Base-by-base conservation (phyloP, 768 basidiomycete genomes). In the Saitozyma podzolica region DNA sequence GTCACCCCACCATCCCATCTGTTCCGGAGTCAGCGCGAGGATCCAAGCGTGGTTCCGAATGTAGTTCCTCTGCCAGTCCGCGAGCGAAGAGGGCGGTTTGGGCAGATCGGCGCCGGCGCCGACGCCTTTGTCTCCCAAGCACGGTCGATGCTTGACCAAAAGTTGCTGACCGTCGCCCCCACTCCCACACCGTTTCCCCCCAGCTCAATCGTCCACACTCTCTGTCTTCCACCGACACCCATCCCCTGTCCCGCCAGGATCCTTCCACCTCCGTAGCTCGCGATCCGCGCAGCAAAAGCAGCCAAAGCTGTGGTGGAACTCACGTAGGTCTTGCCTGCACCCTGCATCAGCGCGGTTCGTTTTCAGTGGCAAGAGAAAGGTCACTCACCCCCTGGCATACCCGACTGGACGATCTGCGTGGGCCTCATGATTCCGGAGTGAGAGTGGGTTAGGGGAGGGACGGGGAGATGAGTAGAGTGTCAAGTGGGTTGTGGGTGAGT, bases 1-100 rank as follows among this genome's bases (percentile, higher is more conserved):
- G 81, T 89, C 87, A 82, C 92, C 92, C 92, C 92, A 96, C 92
- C 92, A 96, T 56, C 87, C 83, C 80, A 84, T 89, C 91, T 94
- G 76, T 40, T 29, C 6, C 2, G n/a, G 11, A 47, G 45, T 47
- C 45, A 47, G 45, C 45, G 45, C n/a, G 13, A 13, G 11, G 45
- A 47, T 47, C 45, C 29, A 29, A 29, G 29, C 29, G 29, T 29
- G 29, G 29, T 29, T 29, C 29, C 29, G 29, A 29, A 29, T 29
- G 29, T 29, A 29, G 29, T 29, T 29, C 29, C 29, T 29, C 29
- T 29, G 29, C 29, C 29, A 29, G 29, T 29, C 29, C 29, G 29
- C 29, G 29, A 29, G 29, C 29, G 29, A 29, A 29, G 29, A 29
- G 29, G 29, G 29, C 29, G 29, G 29, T 29, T 29, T 29, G 29